These are phyloP conservation scores for Zalerion maritima DNA, from an alignment of 495 filamentous ascomycete species.

Conservation along the genomic window DNA sequence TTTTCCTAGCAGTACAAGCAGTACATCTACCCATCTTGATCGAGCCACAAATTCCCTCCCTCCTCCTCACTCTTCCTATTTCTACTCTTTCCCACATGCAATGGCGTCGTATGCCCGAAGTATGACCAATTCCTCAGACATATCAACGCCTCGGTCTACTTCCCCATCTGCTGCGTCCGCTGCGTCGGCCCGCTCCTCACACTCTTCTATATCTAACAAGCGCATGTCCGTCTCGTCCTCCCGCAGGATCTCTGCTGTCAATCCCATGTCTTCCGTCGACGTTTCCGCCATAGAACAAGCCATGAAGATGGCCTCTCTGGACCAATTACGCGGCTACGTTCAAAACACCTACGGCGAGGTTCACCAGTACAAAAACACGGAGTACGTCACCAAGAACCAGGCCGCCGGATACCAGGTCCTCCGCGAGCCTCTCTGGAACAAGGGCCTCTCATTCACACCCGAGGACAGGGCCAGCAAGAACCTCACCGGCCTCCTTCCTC, in stretches of 20 bases:
- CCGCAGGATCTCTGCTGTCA: constrained; percentile 32
- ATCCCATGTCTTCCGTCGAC: constrained; percentile 40
- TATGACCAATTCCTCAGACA: constrained; percentile 31
- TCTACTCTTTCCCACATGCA: constrained; percentile 15
- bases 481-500: constrained; percentile 42
- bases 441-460: constrained; percentile 42
- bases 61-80: constrained; percentile 8
- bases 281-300: constrained; percentile 35
- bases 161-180: constrained; percentile 32
- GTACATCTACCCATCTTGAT: no score
- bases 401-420: constrained; percentile 42
- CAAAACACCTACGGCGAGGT: constrained; percentile 36
- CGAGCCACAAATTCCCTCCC: constrained; percentile 7
- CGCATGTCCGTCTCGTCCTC: constrained; percentile 35
- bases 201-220: constrained; percentile 37
- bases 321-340: constrained; percentile 36
- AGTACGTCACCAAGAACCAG: constrained; percentile 30
- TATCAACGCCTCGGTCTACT: constrained; percentile 37
- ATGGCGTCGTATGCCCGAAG: constrained; percentile 36
- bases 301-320: constrained; percentile 38
- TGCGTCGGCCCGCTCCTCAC: constrained; percentile 32
- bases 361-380: constrained; percentile 31
- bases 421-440: constrained; percentile 42
- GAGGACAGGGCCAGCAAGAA: constrained; percentile 41
- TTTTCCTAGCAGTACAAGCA: no score